Evolutionary conservation across 495 filamentous ascomycete species (phyloP), one percentile per base, ranked within the genome.

Genomic region (Podospora didyma): DNA sequence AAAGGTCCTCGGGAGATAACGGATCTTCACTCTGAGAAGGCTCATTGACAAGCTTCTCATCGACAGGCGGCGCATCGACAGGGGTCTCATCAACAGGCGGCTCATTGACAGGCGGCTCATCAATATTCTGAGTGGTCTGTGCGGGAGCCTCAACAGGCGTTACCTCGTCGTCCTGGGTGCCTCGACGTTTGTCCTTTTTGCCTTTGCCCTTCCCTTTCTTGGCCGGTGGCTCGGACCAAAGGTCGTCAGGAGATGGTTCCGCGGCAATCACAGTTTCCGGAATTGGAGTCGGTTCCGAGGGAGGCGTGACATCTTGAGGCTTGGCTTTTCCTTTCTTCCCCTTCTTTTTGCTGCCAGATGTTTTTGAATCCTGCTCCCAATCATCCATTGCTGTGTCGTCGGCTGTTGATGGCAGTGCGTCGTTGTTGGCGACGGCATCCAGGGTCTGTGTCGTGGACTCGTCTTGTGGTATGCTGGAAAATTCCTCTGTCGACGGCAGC

Each of bases 131-230:
- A n/a, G n/a, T n/a, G n/a, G n/a, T n/a, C n/a, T n/a, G n/a, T n/a
- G n/a, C n/a, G n/a, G n/a, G n/a, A n/a, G n/a, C n/a, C n/a, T n/a
- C n/a, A n/a, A n/a, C n/a, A n/a, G n/a, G n/a, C n/a, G n/a, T n/a
- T n/a, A n/a, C n/a, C n/a, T n/a, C n/a, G n/a, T n/a, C n/a, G n/a
- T 54, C 55, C 17, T 49, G 42, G 21, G 41, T 51, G 14, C 12
- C 41, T 48, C 49, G 50, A 19, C 42, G 55, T 42, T 60, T 63
- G 37, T 41, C 48, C 50, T 63, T 63, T 21, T 49, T 35, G 53
- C 54, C 57, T 53, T 63, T 63, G 17, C 53, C 57, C 57, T 57
- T 63, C 57, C 53, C 60, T 49, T 63, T 60, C 46, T 62, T 55
- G 46, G 16, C 21, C 16, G 49, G 7, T n/a, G 16, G 16, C 7